A percentile compares a stretch with the other conserved stretches of the same genome.
These are phyloP conservation scores for Licmophora abbreviata DNA, from an alignment of 108 stramenopile genomes.

Conservation along the genomic window DNA sequence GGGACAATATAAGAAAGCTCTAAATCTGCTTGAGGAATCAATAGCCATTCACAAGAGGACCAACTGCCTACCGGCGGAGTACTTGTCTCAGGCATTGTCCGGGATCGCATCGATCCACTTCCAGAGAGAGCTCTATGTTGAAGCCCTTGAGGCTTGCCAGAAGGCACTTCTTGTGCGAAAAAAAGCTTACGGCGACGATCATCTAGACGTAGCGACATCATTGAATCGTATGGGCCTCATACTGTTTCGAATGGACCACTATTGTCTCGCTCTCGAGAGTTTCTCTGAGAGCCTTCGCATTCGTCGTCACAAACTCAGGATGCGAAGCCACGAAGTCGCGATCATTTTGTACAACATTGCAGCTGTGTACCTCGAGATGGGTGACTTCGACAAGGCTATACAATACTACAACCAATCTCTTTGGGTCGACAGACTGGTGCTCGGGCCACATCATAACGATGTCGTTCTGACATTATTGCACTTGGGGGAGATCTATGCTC, in stretches of 20 bases:
- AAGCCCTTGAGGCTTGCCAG: conserved; percentile 41
- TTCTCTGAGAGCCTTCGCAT: conserved; percentile 48
- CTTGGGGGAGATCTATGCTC: conserved; percentile 29
- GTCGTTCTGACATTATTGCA: conserved; percentile 32
- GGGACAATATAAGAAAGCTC: conserved; percentile 40
- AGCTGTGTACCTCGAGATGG: conserved; percentile 39
- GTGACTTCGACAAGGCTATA: conserved; percentile 49
- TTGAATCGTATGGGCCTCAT: conserved; percentile 62
- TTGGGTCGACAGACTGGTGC: conserved; percentile 34
- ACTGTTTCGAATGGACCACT: conserved; percentile 40
- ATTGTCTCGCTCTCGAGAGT: conserved; percentile 38
- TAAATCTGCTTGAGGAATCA: conserved; percentile 45
- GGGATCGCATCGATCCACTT: conserved; percentile 53
- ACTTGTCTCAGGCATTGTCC: conserved; percentile 42
- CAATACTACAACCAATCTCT: conserved; percentile 47
- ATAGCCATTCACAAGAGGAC: conserved; percentile 32
- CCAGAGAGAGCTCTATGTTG: conserved; percentile 28
- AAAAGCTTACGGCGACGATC: conserved; percentile 30
- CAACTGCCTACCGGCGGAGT: conserved; percentile 35
- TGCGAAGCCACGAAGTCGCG: conserved; percentile 45
- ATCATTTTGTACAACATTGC: conserved; percentile 65
- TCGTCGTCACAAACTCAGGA: conserved; percentile 26
- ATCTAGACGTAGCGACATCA: conserved; percentile 53
- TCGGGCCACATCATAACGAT: conserved; percentile 32
- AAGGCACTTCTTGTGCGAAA: conserved; percentile 41